phyloP scores from a whole-genome alignment of 345 rosid genomes.

The Bruguiera sexangula region DNA sequence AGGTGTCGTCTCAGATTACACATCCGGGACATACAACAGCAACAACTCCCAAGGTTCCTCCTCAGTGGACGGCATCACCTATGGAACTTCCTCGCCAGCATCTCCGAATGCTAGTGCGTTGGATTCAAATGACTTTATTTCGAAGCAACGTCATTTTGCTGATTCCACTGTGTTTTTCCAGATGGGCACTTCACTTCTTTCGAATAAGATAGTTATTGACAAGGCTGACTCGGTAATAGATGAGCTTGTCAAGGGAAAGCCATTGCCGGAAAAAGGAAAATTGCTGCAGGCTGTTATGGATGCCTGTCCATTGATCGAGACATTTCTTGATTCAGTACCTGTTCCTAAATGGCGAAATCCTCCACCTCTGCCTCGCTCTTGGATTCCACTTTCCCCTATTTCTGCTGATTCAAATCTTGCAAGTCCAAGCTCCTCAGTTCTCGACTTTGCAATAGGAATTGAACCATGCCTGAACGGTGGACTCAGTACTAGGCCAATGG shows the following conservation, averaged over 20 bases:
- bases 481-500: no score
- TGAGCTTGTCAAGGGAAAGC: background rate
- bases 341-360: constrained; percentile 1
- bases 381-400: no score
- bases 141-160: background rate
- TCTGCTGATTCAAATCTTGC: no score
- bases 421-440: no score
- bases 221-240: background rate
- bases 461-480: no score
- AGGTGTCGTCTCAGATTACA: background rate
- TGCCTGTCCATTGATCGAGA: background rate
- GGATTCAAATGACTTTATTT: background rate
- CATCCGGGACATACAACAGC: no score
- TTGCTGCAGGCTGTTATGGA: background rate
- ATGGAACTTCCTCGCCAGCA: background rate
- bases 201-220: background rate
- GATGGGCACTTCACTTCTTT: background rate
- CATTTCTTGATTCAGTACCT: background rate
- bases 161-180: background rate
- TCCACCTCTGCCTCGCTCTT: background rate
- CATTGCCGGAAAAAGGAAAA: background rate
- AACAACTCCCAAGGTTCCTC: background rate
- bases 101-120: background rate
- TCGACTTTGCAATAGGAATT: no score
- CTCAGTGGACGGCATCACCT: background rate